Evolutionary conservation across 306 rosid species (phyloP), one percentile per base, ranked within the genome.

Genomic region (Prunus mira): DNA sequence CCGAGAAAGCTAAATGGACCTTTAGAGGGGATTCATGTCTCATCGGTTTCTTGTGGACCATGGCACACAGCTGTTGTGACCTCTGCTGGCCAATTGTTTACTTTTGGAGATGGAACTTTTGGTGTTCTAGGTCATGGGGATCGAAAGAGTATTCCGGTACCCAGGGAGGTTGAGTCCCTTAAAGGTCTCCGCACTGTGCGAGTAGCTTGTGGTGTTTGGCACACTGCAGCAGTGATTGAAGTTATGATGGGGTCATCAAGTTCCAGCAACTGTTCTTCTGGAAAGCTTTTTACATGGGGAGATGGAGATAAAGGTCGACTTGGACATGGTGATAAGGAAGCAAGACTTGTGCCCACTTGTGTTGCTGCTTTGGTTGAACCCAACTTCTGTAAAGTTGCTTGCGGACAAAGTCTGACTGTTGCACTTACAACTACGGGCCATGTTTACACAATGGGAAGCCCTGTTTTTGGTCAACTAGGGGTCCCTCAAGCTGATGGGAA

Each of bases 171-270:
- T 17, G 99, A 91, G 75, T 89, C 93, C 78, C 91, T 96, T n/a
- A 91, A 91, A 82, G 99, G 99, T 72, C 93, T 96, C 75, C 93
- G 97, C 65, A 96, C 99, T 24, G 91, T 91, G 79, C 86, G 89
- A 80, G 98, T 96, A 76, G 91, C 99, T 75, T 96, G 97, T 79
- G 99, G 98, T 70, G 99, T 91, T 85, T 96, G 99, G 99, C 99
- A 96, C 81, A 93, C 99, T 64, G 99, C 98, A 70, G 98, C 99
- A 24, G 96, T 93, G 54, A 92, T 96, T 57, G 99, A 96, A 89
- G 93, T 96, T 77, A 89, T 91, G 90, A 90, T 84, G 73, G 96
- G 97, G 51, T 87, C 88, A 78, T 91, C 98, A 46, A 87, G 95
- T 86, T 88, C 97, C 73, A 88, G 93, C 78, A 87, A 88, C 78